Evolutionary conservation across 768 basidiomycete species (phyloP).

Genomic region (Lentinula sp.): DNA sequence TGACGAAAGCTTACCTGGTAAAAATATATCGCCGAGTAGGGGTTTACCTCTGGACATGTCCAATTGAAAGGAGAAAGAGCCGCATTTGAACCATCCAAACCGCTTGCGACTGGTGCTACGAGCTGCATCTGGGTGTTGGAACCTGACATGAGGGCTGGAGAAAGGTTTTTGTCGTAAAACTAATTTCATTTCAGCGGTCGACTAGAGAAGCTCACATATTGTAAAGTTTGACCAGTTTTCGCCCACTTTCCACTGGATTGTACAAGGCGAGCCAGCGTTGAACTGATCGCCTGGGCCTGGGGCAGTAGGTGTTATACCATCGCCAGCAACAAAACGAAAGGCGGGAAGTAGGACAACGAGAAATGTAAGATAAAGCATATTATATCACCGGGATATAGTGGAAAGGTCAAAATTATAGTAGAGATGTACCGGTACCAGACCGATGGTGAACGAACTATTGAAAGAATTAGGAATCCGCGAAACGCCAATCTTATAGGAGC

Average conservation of each 20-base stretch:
- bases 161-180: neutral
- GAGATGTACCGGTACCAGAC: neutral
- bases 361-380: conserved; percentile 3
- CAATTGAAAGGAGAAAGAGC: conserved; percentile 24
- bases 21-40: conserved; percentile 33
- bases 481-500: neutral
- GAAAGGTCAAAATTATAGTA: neutral
- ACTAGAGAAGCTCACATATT: conserved; percentile 21
- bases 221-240: conserved; percentile 27
- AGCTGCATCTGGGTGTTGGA: conserved; percentile 28
- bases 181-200: neutral
- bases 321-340: conserved; percentile 10
- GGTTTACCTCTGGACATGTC: conserved; percentile 30
- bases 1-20: conserved; percentile 23
- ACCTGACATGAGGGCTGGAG: conserved; percentile 31
- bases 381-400: neutral
- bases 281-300: conserved; percentile 33
- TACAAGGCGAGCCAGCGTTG: conserved; percentile 25
- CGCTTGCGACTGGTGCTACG: conserved; percentile 21
- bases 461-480: neutral
- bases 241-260: conserved; percentile 25
- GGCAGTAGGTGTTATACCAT: conserved; percentile 21
- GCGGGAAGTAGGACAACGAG: conserved; percentile 5
- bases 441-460: neutral
- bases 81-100: conserved; percentile 23